These are phyloP conservation scores for Calonectria ilicicola DNA, from an alignment of 2,329 filamentous ascomycete species.

Conservation along the genomic window DNA sequence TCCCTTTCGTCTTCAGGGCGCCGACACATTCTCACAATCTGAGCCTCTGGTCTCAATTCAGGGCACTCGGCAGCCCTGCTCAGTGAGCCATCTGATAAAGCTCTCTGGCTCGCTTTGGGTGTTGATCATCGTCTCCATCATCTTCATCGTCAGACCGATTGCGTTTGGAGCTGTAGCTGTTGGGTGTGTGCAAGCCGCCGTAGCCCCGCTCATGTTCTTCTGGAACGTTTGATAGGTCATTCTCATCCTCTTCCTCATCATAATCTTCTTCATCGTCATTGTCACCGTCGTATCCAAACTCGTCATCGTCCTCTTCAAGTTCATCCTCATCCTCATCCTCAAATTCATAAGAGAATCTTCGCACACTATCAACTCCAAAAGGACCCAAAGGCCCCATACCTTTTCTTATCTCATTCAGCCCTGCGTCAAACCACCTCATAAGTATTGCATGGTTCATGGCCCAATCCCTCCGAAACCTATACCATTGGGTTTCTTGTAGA, in stretches of 20 bases:
- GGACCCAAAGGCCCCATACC: neutral
- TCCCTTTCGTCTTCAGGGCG: no score
- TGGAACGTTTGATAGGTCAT: neutral
- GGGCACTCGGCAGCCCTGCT: neutral
- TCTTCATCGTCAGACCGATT: neutral
- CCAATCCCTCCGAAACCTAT: constrained; percentile 24
- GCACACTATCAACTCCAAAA: no score
- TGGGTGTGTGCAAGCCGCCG: neutral
- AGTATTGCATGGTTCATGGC: constrained; percentile 34
- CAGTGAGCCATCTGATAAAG: neutral
- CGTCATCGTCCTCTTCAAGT: no score
- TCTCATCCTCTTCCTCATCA: no score
- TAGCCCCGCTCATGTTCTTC: no score
- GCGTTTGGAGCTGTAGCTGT: neutral
- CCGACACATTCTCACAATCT: no score
- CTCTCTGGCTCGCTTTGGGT: neutral
- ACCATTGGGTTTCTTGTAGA: constrained; percentile 17
- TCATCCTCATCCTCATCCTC: neutral
- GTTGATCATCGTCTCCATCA: neutral
- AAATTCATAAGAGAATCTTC: neutral
- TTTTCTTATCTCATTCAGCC: constrained; percentile 18
- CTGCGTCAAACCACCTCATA: constrained; percentile 35
- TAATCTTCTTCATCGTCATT: no score
- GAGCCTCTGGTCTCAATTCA: no score
- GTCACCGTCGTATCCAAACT: no score